Conservation (phyloP, 1,284 basidiomycete genomes). For the Afroboletus lepidellus region DNA sequence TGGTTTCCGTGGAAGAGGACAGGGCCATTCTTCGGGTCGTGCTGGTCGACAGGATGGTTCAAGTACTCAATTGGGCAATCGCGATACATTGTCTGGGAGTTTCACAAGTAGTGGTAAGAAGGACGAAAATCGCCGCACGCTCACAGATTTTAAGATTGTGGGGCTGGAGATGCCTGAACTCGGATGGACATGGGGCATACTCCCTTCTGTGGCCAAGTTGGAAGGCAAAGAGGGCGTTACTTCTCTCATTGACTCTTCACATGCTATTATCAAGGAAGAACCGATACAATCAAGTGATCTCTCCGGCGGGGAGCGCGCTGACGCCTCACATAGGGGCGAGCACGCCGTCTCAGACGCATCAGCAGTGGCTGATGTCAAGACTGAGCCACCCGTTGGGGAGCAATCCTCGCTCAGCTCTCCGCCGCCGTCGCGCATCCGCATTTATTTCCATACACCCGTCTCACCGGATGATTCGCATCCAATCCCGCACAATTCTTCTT, state of each 20-base stretch:
- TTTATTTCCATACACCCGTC: slow-evolving; percentile 85
- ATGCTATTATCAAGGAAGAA: slow-evolving; percentile 42
- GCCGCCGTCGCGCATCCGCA: slow-evolving; percentile 75
- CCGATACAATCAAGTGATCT: slow-evolving; percentile 32
- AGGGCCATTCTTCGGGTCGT: slow-evolving; percentile 43
- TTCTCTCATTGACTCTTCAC: slow-evolving; percentile 30
- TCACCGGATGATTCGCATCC: slow-evolving; percentile 74
- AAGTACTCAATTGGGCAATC: slow-evolving; percentile 33
- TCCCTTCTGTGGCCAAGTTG: slow-evolving; percentile 39
- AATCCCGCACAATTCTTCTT: slow-evolving; percentile 54
- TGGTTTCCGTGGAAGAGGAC: slow-evolving; percentile 45
- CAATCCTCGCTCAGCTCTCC: slow-evolving; percentile 38
- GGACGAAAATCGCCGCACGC: slow-evolving; percentile 79
- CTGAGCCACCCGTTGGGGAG: slow-evolving; percentile 27
- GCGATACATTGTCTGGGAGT: slow-evolving; percentile 46
- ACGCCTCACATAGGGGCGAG: slow-evolving; percentile 31
- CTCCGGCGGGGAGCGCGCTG: slow-evolving; percentile 32
- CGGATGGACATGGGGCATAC: slow-evolving; percentile 69
- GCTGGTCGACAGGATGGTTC: slow-evolving; percentile 54
- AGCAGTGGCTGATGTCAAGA: slow-evolving; percentile 31
- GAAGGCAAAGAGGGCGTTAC: slow-evolving; percentile 39
- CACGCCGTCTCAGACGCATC: slow-evolving; percentile 19
- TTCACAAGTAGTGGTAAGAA: slow-evolving; percentile 61
- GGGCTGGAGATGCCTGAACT: slow-evolving; percentile 79
- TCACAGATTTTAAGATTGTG: slow-evolving; percentile 95